A percentile compares a stretch with the other conserved stretches of the same genome.
These are phyloP conservation scores for Backusella macrospora DNA, from an alignment of 192 early-diverging fungal species.

Conservation along the genomic window DNA sequence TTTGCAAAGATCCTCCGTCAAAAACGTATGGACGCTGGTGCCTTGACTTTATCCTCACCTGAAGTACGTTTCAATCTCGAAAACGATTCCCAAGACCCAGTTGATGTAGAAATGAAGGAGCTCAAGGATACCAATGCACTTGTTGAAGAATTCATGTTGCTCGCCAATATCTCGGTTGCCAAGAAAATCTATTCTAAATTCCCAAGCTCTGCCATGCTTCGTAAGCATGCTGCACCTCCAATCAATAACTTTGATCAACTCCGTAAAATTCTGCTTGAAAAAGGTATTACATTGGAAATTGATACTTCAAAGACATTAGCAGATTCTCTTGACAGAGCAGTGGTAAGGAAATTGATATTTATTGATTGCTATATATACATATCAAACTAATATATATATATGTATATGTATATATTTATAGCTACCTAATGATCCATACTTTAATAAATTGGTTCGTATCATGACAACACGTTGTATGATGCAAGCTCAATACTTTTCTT, in stretches of 20 bases:
- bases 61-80: slow-evolving; percentile 95
- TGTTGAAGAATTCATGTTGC: slow-evolving; percentile 98
- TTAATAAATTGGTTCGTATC: slow-evolving; percentile 96
- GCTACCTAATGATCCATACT: slow-evolving; percentile 85
- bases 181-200: slow-evolving; percentile 79
- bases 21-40: slow-evolving; percentile 82
- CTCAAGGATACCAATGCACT: slow-evolving; percentile 89
- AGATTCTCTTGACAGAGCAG: slow-evolving; percentile 86
- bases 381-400: background rate
- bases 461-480: slow-evolving; percentile 94
- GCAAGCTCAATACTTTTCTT: slow-evolving; percentile 97
- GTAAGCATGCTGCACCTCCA: slow-evolving; percentile 64
- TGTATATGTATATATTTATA: slow-evolving; percentile 29
- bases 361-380: slow-evolving; percentile 19
- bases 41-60: slow-evolving; percentile 87
- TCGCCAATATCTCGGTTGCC: slow-evolving; percentile 97
- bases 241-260: slow-evolving; percentile 54
- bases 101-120: slow-evolving; percentile 88
- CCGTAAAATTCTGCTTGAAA: slow-evolving; percentile 58
- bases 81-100: slow-evolving; percentile 84
- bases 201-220: slow-evolving; percentile 78
- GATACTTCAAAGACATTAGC: slow-evolving; percentile 80
- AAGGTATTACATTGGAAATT: slow-evolving; percentile 65
- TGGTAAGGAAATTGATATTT: slow-evolving; percentile 39
- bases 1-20: slow-evolving; percentile 82